Percentiles rank a stretch among this genome's conserved stretches.
These are phyloP conservation scores for Dendrothele bispora DNA, from an alignment of 768 basidiomycete species.

Conservation along the genomic window DNA sequence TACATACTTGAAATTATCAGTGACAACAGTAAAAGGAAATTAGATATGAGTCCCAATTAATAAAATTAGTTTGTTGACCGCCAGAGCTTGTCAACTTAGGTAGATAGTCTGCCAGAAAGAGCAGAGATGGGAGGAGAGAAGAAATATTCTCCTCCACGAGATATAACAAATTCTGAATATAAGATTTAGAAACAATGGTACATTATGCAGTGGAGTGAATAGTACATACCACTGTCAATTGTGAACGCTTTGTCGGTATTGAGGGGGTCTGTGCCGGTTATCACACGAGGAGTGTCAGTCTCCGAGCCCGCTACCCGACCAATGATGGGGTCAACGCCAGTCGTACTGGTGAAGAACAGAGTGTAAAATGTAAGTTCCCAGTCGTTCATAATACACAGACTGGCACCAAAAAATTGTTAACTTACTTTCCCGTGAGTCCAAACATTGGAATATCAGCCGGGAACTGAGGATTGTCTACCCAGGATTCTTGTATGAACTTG, in stretches of 20 bases:
- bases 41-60: no score
- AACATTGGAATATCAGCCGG: no score
- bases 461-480: conserved; percentile 15
- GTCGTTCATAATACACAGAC: no score
- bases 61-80: no score
- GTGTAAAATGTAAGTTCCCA: no score
- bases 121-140: conserved; percentile 30
- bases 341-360: neutral
- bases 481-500: conserved; percentile 14
- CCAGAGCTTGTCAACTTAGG: no score
- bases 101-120: conserved; percentile 9
- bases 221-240: conserved; percentile 6
- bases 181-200: neutral
- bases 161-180: conserved; percentile 18
- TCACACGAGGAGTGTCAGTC: neutral
- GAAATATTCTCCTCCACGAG: conserved; percentile 29
- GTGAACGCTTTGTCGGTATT: conserved; percentile 3
- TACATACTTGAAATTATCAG: no score
- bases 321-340: conserved; percentile 14
- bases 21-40: no score
- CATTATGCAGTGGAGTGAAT: no score
- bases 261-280: conserved; percentile 6
- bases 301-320: neutral
- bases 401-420: no score
- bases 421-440: no score